Base-by-base conservation (phyloP, 2,329 filamentous ascomycete genomes). In the Teratosphaeria gauchensis region DNA sequence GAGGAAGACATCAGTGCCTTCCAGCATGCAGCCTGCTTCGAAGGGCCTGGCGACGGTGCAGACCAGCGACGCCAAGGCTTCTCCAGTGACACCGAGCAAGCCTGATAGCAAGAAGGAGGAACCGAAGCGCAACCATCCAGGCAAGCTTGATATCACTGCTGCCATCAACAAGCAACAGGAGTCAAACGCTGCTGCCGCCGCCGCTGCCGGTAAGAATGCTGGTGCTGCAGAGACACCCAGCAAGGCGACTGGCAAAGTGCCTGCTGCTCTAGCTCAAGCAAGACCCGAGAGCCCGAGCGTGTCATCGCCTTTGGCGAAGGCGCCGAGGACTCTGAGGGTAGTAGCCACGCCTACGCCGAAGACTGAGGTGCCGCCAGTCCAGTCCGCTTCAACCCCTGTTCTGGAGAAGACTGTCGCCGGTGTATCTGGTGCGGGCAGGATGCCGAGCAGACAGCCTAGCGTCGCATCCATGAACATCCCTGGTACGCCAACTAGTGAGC, bases 401-500 rank as follows among this genome's bases (percentile, higher is more conserved):
- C 59, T 71, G 7, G 62, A 67, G 16, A 67, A 70, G 16, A 71
- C 73, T 16, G 63, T 71, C 31, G 68, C 38, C 7, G 71, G 67
- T 1, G 68, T 73, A 7, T 61, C 68, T 21, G 61, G 62, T 8
- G 31, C 61, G 7, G 74, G 72, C 21, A 76, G 76, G 56, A 65
- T 78, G 16, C 72, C 77, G 7, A 80, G 78, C 21, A 75, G 80
- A 30, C 78, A 82, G 66, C 76, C 78, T 5, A 82, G 77, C 60
- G 71, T 85, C 12, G 80, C 82, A 7, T 84, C 83, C 1, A 73
- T 79, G 55, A 82, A 86, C 58, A 78, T 82, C 6, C 87, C 89
- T n/a, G 84, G 84, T 31, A 91, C 88, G 0, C 88, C 89, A 0
- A 82, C 77, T 1, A 91, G 87, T 68, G 89, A 92, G 67, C 78